Evolutionary conservation across 2,329 filamentous ascomycete genomes (phyloP).

Genomic region (Pseudomassariella vexata): DNA sequence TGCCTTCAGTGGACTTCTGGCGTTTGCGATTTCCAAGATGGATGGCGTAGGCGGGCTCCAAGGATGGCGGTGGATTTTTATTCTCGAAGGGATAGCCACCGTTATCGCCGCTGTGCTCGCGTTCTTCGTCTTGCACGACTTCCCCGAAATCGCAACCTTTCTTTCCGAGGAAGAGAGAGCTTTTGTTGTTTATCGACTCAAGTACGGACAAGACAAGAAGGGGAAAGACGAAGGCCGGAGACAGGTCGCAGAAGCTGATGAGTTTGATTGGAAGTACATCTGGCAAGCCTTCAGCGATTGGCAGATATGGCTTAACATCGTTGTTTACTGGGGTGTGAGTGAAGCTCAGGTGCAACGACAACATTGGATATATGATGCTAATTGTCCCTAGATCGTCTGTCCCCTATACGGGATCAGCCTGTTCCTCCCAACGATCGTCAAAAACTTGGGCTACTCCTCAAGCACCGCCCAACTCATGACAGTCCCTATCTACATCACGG

Average conservation of each 20-base stretch:
- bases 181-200: constrained; percentile 65
- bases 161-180: constrained; percentile 64
- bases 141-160: constrained; percentile 73
- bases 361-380: constrained; percentile 32
- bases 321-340: constrained; percentile 60
- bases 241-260: constrained; percentile 59
- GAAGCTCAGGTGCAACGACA: too few species aligned
- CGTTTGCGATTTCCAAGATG: constrained; percentile 66
- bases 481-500: constrained; percentile 54
- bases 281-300: constrained; percentile 69
- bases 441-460: constrained; percentile 49
- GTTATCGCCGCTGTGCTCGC: constrained; percentile 55
- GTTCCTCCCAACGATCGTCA: constrained; percentile 61
- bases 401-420: constrained; percentile 51
- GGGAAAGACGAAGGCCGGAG: constrained; percentile 26
- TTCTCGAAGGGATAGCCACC: constrained; percentile 65
- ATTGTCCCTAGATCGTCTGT: constrained; percentile 35
- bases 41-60: constrained; percentile 53
- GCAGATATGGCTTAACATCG: constrained; percentile 63
- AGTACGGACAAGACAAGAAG: constrained; percentile 54
- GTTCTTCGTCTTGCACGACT: constrained; percentile 73
- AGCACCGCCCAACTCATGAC: constrained; percentile 60
- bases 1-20: constrained; percentile 68
- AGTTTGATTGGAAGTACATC: constrained; percentile 71
- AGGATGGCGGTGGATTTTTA: constrained; percentile 63